A percentile compares a stretch with the other conserved stretches of the same genome.
These are phyloP conservation scores for Russula earlei DNA, from an alignment of 768 basidiomycete species.

Conservation along the genomic window DNA sequence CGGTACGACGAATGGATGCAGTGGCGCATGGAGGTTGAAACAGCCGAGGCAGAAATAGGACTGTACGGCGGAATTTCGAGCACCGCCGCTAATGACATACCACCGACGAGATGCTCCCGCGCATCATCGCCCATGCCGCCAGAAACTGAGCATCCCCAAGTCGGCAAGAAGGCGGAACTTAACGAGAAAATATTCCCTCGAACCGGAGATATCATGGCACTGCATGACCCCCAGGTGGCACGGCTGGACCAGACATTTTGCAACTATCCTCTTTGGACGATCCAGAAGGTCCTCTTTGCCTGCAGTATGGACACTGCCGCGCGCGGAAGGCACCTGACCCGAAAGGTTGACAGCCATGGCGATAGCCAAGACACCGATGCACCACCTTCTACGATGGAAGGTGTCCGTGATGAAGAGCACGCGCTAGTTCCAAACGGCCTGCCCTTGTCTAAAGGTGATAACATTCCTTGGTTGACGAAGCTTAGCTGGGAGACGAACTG, in stretches of 20 bases:
- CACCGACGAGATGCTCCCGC: constrained; percentile 3
- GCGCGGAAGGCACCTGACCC: not conserved
- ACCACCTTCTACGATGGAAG: not conserved
- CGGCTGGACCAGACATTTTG: constrained; percentile 53
- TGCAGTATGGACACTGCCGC: constrained; percentile 36
- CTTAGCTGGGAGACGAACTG: constrained; percentile 14
- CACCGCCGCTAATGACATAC: not conserved
- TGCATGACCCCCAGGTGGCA: constrained; percentile 48
- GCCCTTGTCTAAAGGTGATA: not conserved
- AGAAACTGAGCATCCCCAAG: not conserved
- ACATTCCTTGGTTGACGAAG: not conserved
- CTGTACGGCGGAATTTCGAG: constrained; percentile 22
- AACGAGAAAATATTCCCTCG: constrained; percentile 41
- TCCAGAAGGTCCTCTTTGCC: constrained; percentile 56
- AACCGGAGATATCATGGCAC: constrained; percentile 48
- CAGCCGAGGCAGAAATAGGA: constrained; percentile 11
- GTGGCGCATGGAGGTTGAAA: constrained; percentile 23
- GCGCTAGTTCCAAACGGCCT: not conserved
- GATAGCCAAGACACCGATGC: not conserved
- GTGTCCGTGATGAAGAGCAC: too few relatives aligned
- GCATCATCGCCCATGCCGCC: not conserved
- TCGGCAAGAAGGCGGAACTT: constrained; percentile 13
- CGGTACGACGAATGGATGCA: constrained; percentile 45
- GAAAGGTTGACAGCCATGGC: not conserved
- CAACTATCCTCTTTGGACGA: constrained; percentile 51